These are phyloP conservation scores for Thelonectria rubi DNA, from an alignment of 2,329 filamentous ascomycete species.

Conservation along the genomic window DNA sequence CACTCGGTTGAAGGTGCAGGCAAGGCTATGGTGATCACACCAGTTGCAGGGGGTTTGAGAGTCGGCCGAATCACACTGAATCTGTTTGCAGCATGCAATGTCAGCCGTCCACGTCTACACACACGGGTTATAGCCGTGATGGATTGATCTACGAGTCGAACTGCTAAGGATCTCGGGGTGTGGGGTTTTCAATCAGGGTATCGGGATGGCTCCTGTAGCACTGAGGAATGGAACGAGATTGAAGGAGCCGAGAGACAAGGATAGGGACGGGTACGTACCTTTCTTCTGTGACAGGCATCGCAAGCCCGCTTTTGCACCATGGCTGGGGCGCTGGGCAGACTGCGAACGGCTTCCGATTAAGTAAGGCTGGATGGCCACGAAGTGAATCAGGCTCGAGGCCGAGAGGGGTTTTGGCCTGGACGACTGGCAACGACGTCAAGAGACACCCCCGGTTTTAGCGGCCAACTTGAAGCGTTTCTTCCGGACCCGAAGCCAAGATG, in stretches of 20 bases:
- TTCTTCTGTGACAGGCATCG: slow-evolving; percentile 24
- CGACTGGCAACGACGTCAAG: neutral
- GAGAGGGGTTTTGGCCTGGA: slow-evolving; percentile 3
- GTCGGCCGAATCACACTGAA: slow-evolving; percentile 18
- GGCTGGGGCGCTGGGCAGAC: slow-evolving; percentile 1
- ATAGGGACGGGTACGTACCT: slow-evolving; percentile 16
- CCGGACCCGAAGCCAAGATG: neutral
- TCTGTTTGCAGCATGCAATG: slow-evolving; percentile 3
- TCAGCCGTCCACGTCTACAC: neutral
- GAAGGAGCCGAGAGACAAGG: neutral
- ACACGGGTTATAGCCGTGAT: neutral
- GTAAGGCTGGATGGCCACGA: slow-evolving; percentile 11
- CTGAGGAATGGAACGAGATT: neutral
- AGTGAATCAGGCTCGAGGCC: slow-evolving; percentile 3
- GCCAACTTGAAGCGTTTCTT: neutral
- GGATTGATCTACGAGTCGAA: slow-evolving; percentile 4
- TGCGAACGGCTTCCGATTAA: slow-evolving; percentile 11
- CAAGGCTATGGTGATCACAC: slow-evolving; percentile 21
- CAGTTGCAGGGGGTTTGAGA: slow-evolving; percentile 18
- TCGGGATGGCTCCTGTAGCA: neutral
- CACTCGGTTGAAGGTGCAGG: slow-evolving; percentile 35
- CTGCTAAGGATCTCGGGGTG: neutral
- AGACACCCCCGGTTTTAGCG: neutral
- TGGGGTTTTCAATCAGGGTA: neutral
- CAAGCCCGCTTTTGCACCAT: slow-evolving; percentile 24